Evolutionary conservation across 768 basidiomycete species (phyloP), one percentile per base, ranked within the genome.

Genomic region (Suillus subaureus): DNA sequence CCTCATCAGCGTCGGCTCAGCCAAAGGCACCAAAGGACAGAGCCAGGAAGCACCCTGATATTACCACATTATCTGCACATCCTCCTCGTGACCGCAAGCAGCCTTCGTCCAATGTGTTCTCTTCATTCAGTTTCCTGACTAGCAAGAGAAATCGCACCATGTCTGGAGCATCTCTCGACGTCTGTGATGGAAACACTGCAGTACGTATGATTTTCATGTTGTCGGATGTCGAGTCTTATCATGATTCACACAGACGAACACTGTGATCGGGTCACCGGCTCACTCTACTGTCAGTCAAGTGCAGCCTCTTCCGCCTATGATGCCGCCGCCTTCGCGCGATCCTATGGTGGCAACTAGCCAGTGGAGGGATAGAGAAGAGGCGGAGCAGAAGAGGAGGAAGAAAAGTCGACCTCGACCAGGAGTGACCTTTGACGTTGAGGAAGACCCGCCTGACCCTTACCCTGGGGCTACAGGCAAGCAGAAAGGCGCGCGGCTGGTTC

Each of bases 91-190:
- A 79, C 51, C 77, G 80, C 40, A 83, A 77, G 63, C 80, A 80
- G 64, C 71, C 79, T 12, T 78, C 77, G 23, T 75, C 83, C 39
- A 84, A 82, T 62, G 80, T 86, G 26, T 87, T 88, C 69, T 84
- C 83, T 21, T 85, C 90, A 0, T 90, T 91, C 75, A 85, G 86
- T 52, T 83, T 91, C 70, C 68, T 91, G 68, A 79, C 78, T 28
- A 81, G 80, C 45, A 88, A 84, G 71, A 82, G 85, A 70, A 82
- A 88, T 73, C 85, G 88, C 39, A 88, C 89, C 8, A 80, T 93
- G 49, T 93, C 92, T 18, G 83, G 85, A 43, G 88, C 87, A 40
- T 94, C 92, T 49, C 80, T 91, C 39, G 92, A 94, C 73, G 92
- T 91, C 31, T 84, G 87, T 69, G 87, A 93, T 71, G 92, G 92